phyloP scores from a whole-genome alignment of 441 rosid species.

The Euphorbia celastroides region DNA sequence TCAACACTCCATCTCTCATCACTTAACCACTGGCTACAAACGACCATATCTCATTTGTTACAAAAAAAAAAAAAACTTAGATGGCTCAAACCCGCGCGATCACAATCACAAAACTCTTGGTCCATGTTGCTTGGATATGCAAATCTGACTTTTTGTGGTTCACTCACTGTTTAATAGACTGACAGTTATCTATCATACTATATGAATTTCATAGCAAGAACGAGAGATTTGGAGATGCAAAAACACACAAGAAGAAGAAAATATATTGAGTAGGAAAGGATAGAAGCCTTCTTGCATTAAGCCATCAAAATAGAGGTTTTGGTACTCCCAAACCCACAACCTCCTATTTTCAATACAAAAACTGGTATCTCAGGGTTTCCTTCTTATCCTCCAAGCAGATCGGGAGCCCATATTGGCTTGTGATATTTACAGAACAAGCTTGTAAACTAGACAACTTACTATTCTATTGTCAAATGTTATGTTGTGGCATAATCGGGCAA shows the following conservation, averaged over 20 bases:
- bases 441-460: background rate
- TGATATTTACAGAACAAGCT: slow-evolving; percentile 39
- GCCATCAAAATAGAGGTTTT: slow-evolving; percentile 7
- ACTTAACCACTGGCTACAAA: too few relatives aligned
- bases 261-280: background rate
- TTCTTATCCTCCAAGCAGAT: slow-evolving; percentile 23
- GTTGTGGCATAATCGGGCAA: slow-evolving; percentile 13
- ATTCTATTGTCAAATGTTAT: slow-evolving; percentile 16
- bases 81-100: too few relatives aligned
- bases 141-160: too few relatives aligned
- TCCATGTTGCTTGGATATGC: too few relatives aligned
- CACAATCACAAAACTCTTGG: too few relatives aligned
- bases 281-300: slow-evolving; percentile 10
- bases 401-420: slow-evolving; percentile 32
- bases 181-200: background rate
- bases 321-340: slow-evolving; percentile 11
- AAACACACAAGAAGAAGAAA: background rate
- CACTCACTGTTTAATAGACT: too few relatives aligned
- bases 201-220: too few relatives aligned
- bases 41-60: too few relatives aligned
- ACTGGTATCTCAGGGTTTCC: slow-evolving; percentile 2
- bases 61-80: too few relatives aligned
- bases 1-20: too few relatives aligned
- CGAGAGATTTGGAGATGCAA: too few relatives aligned
- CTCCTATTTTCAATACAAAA: slow-evolving; percentile 8